Conservation (phyloP, 192 early-diverging fungal species). For the Coemansia sp. region DNA sequence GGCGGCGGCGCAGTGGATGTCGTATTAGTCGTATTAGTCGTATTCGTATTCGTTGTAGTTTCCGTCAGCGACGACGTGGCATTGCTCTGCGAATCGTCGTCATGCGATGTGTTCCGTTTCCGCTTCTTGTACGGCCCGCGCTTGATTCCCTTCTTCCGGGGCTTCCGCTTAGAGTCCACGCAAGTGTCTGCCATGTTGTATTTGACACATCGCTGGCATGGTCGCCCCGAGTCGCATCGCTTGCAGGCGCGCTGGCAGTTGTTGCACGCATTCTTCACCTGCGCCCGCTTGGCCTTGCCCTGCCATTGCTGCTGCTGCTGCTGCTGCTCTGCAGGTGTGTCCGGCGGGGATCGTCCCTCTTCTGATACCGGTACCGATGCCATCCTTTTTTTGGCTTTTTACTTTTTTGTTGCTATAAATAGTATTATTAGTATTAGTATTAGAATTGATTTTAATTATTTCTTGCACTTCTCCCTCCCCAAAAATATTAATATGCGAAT, state of each 20-base stretch:
- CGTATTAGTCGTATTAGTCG: background rate
- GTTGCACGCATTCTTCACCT: constrained; percentile 90
- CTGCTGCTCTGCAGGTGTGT: background rate
- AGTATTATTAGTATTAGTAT: background rate
- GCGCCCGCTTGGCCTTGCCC: constrained; percentile 62
- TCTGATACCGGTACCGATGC: constrained; percentile 7
- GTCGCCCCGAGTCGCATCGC: constrained; percentile 86
- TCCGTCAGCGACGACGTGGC: background rate
- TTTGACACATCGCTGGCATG: constrained; percentile 85
- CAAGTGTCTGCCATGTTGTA: constrained; percentile 74
- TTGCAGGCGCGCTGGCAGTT: constrained; percentile 92
- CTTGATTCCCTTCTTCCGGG: constrained; percentile 83
- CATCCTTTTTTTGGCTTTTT: background rate
- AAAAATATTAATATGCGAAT: constrained; percentile 1
- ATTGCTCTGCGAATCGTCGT: background rate
- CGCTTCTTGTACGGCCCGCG: constrained; percentile 80
- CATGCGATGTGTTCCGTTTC: constrained; percentile 16
- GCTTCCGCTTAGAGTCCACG: constrained; percentile 77
- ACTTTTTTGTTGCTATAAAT: background rate
- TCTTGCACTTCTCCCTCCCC: background rate
- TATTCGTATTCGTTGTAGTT: background rate
- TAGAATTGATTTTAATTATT: too few relatives aligned
- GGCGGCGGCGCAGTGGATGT: background rate
- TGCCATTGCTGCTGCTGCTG: background rate
- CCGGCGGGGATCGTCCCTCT: background rate